A percentile compares a stretch with the other conserved stretches of the same genome.
phyloP scores from a whole-genome alignment of 2,329 filamentous ascomycete genomes.

The Ophiosphaerella herpotricha region DNA sequence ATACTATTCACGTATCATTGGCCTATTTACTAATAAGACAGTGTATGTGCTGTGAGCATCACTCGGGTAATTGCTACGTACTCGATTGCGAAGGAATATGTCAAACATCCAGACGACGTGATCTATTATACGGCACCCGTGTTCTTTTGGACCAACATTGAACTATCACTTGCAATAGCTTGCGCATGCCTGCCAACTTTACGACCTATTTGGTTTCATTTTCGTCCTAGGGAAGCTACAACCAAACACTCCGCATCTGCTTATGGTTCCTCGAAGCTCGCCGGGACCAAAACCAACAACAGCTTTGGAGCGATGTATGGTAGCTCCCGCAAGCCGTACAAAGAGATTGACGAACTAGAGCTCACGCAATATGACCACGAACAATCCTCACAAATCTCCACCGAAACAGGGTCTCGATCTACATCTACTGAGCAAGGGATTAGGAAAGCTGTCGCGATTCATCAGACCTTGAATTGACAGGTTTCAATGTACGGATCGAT shows the following conservation, averaged over 20 bases:
- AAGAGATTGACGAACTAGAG: constrained; percentile 28
- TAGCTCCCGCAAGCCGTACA: constrained; percentile 18
- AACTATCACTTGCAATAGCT: constrained; percentile 30
- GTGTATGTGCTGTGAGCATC: constrained; percentile 27
- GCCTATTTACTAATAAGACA: constrained; percentile 8
- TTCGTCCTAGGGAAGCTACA: constrained; percentile 14
- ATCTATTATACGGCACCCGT: constrained; percentile 32
- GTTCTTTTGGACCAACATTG: constrained; percentile 38
- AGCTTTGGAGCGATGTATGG: constrained; percentile 12
- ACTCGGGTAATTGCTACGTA: constrained; percentile 25
- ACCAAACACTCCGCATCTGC: constrained; percentile 13
- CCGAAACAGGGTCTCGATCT: constrained; percentile 4
- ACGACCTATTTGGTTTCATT: constrained; percentile 29
- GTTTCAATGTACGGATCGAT: no score
- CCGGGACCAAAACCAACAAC: constrained; percentile 13
- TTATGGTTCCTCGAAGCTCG: constrained; percentile 17
- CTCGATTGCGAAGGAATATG: constrained; percentile 23
- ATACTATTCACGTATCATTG: background rate
- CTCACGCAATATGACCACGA: constrained; percentile 15
- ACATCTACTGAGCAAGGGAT: constrained; percentile 11
- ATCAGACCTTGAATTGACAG: constrained; percentile 14
- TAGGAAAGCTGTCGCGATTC: constrained; percentile 18
- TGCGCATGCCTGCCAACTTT: constrained; percentile 32
- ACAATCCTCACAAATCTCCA: constrained; percentile 1
- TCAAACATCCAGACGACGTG: constrained; percentile 24